Evolutionary conservation across 2,329 filamentous ascomycete genomes (phyloP).

Genomic region (Neofusicoccum laricinum): DNA sequence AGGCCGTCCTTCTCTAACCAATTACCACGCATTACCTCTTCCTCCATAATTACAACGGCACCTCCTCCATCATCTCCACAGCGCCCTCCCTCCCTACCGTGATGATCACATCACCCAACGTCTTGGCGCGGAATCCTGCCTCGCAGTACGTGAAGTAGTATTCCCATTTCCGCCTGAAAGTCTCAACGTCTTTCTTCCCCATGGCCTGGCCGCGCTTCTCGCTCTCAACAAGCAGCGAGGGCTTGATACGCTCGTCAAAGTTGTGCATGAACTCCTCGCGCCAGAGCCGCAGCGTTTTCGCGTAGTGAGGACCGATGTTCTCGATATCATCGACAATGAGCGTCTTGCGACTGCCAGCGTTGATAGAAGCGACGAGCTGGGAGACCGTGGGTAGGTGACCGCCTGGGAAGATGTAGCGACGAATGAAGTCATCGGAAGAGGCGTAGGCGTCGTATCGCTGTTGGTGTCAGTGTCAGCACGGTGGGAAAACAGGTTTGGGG

Average conservation of each 20-base stretch:
- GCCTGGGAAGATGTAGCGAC: conserved; percentile 76
- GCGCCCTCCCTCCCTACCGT: conserved; percentile 65
- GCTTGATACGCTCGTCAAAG: conserved; percentile 60
- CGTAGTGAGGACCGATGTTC: conserved; percentile 73
- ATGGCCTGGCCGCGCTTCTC: conserved; percentile 41
- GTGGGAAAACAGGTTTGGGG: background rate
- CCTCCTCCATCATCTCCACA: conserved; percentile 66
- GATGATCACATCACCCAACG: conserved; percentile 69
- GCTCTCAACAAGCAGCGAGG: conserved; percentile 59
- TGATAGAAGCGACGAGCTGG: conserved; percentile 64
- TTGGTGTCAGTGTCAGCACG: too few relatives aligned
- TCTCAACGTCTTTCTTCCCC: conserved; percentile 60
- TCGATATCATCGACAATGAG: conserved; percentile 66
- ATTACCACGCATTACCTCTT: background rate
- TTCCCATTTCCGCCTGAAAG: conserved; percentile 72
- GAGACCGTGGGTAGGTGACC: conserved; percentile 67
- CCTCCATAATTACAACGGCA: conserved; percentile 53
- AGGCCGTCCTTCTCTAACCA: background rate
- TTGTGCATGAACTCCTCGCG: conserved; percentile 62
- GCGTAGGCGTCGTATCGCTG: conserved; percentile 63
- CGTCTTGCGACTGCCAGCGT: conserved; percentile 57
- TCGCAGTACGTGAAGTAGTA: conserved; percentile 78
- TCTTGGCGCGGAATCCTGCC: conserved; percentile 69
- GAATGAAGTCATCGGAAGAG: conserved; percentile 69
- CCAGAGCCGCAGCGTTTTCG: conserved; percentile 67